Evolutionary conservation across 2,329 filamentous ascomycete genomes (phyloP), one percentile per base, ranked within the genome.

Genomic region (Drechslerella stenobrocha): DNA sequence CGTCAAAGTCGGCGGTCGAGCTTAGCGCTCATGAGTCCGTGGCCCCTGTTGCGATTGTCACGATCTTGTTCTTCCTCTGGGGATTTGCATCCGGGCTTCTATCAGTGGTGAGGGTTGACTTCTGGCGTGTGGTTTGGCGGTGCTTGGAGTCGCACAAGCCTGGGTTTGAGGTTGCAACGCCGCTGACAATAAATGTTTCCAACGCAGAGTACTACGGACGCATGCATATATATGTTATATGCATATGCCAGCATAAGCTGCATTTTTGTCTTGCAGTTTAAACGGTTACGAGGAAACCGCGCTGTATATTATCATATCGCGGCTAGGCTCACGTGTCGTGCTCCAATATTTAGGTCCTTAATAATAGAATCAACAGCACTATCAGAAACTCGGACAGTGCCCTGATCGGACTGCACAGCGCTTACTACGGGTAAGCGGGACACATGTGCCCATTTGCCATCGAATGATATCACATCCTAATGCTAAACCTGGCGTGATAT

Each of bases 41-140:
- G 3, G 63, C 59, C 37, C 70, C 70, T 6, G 78, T 72, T 24
- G 69, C 69, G 52, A 70, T 66, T 57, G 78, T 79, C 45, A 80
- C 79, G 4, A 74, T 77, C 23, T 75, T 80, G 28, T 80, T 79
- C 74, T 79, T 80, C 23, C 76, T 80, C 37, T 79, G 78, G 78
- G 78, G 78, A 8, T 79, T 80, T 72, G 77, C 77, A 57, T 80
- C 79, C 70, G 78, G 79, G 42, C 74, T 80, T 15, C 75, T 80
- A 48, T 59, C 61, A 46, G 78, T 79, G 69, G 74, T 72, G 37
- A 60, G 63, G 37, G n/a, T 22, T 37, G 32, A 20, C 35, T 30
- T 15, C 23, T 44, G n/a, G 5, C 24, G 20, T 46, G 55, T 23
- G 44, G 13, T 35, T 46, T 69, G n/a, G n/a, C n/a, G n/a, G n/a